Evolutionary conservation across 805 yeast species (phyloP).

Genomic region (Kazachstania bromeliacearum): DNA sequence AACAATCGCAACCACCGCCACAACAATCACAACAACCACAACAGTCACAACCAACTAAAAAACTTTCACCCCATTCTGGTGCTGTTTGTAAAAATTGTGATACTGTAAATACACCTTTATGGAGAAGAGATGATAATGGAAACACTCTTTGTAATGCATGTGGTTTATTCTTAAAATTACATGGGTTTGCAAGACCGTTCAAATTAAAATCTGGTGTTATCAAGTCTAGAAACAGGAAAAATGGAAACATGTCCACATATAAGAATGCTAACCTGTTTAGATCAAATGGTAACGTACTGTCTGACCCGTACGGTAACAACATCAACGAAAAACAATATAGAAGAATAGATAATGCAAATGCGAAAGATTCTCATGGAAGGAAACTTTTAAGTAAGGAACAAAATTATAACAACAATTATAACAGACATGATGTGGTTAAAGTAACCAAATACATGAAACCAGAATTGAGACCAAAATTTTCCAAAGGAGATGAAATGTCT

Average conservation of each 20-base stretch:
- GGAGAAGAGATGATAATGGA: constrained; percentile 89
- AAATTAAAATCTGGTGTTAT: constrained; percentile 84
- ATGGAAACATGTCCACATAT: not conserved
- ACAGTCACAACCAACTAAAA: not conserved
- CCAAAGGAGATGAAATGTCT: no score
- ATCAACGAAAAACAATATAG: not conserved
- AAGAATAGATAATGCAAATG: not conserved
- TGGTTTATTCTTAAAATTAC: constrained; percentile 77
- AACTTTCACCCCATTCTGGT: not conserved
- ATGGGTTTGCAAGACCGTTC: constrained; percentile 86
- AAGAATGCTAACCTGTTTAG: no score
- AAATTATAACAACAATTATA: no score
- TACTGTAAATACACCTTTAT: constrained; percentile 84
- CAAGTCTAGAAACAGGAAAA: constrained; percentile 70
- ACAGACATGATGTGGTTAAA: no score
- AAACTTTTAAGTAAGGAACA: no score
- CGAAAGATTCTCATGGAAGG: no score
- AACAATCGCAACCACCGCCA: not conserved
- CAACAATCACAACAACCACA: not conserved
- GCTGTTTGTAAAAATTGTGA: constrained; percentile 82
- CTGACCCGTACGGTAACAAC: not conserved
- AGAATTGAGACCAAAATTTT: constrained; percentile 4
- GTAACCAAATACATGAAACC: constrained; percentile 6
- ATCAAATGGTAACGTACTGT: not conserved
- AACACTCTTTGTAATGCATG: constrained; percentile 89